Conservation (phyloP, 2,329 filamentous ascomycete genomes). For the Xylariaceae sp. region DNA sequence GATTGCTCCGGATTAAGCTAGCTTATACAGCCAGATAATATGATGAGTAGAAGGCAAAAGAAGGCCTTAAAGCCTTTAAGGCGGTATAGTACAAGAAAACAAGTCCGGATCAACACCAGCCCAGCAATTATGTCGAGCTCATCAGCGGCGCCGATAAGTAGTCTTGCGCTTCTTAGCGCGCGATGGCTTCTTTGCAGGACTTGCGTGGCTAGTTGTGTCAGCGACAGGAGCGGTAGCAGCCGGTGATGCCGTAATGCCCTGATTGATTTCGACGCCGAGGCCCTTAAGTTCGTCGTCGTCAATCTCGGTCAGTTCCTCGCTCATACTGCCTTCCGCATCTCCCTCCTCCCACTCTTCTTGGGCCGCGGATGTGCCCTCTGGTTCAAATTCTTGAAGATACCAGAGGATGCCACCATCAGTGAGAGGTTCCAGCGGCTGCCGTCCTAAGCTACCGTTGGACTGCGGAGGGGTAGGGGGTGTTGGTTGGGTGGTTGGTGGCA, state of each 20-base stretch:
- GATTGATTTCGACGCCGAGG: conserved; percentile 51
- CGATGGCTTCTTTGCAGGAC: conserved; percentile 26
- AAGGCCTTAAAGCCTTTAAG: conserved; percentile 11
- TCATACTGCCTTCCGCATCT: conserved; percentile 62
- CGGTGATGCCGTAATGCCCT: conserved; percentile 40
- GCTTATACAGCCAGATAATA: conserved; percentile 11
- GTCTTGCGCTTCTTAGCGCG: conserved; percentile 29
- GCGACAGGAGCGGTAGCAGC: conserved; percentile 23
- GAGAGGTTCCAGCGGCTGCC: conserved; percentile 49
- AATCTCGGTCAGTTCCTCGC: conserved; percentile 84
- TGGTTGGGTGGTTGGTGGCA: conserved; percentile 32
- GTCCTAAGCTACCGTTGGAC: conserved; percentile 53
- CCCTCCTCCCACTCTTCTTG: conserved; percentile 69
- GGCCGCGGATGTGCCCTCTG: conserved; percentile 70
- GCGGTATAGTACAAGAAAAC: conserved; percentile 19
- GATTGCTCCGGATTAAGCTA: conserved; percentile 13
- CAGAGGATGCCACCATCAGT: conserved; percentile 74
- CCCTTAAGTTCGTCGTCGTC: conserved; percentile 85
- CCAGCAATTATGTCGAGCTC: not conserved
- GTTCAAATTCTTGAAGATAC: conserved; percentile 80
- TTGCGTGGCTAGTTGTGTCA: conserved; percentile 20
- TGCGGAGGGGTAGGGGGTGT: conserved; percentile 62
- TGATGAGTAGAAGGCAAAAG: conserved; percentile 23
- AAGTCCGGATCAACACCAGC: not conserved
- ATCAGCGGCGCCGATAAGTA: conserved; percentile 25